Evolutionary conservation across 345 rosid species (phyloP).

Genomic region (Arabis alpina): DNA sequence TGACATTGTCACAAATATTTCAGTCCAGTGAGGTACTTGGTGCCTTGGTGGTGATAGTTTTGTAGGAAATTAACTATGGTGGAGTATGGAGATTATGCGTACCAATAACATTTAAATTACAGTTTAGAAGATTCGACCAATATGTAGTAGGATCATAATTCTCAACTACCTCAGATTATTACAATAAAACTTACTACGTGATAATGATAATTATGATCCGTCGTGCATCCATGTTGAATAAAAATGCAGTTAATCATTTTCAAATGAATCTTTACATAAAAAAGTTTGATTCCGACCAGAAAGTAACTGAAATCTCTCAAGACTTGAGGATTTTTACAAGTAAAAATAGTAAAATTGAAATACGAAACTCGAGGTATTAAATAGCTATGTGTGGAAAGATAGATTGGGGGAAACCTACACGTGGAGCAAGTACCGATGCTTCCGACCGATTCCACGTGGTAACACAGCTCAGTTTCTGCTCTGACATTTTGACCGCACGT

Average conservation of each 20-base stretch:
- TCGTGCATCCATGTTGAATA: no score
- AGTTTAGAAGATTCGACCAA: neutral
- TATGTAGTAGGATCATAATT: no score
- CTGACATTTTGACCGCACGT: constrained; percentile 45
- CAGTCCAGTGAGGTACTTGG: constrained; percentile 2
- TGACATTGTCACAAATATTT: constrained; percentile 15
- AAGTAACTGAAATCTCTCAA: neutral
- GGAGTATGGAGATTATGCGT: neutral
- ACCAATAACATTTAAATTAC: neutral
- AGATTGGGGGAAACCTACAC: constrained; percentile 28
- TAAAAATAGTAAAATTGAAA: no score
- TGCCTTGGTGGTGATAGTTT: neutral
- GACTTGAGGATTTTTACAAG: no score
- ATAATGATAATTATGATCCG: no score
- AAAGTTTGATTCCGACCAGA: neutral
- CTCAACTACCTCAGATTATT: no score
- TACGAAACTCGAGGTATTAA: constrained; percentile 24
- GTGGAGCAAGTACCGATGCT: constrained; percentile 46
- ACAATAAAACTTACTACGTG: no score
- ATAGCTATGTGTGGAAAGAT: constrained; percentile 13
- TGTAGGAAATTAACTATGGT: neutral
- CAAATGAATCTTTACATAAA: no score
- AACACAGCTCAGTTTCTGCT: constrained; percentile 37
- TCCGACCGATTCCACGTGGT: constrained; percentile 43
- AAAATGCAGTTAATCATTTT: no score